Evolutionary conservation across 768 basidiomycete genomes (phyloP), one percentile per base, ranked within the genome.

Genomic region (Gymnopilus dilepis): DNA sequence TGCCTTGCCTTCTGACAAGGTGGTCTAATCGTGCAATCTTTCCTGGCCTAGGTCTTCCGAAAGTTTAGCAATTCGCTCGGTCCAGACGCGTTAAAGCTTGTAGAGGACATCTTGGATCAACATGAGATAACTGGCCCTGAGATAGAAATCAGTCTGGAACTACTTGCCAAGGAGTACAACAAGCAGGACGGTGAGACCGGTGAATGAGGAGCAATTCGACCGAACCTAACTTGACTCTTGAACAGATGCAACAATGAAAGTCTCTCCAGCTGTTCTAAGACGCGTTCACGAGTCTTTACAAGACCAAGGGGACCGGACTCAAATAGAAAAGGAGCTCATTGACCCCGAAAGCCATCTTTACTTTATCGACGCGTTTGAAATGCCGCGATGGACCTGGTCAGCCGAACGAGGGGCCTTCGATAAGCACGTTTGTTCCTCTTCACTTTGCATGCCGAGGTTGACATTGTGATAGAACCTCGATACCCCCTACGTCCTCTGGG

Each of bases 331-430:
- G 40, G 89, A 91, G 43, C 72, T 84, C 7, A 79, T 95, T 24
- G 93, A 95, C 65, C 88, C 91, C 6, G 89, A 94, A 31, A 87
- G 82, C 41, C 92, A 97, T 71, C 76, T 99, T 28, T 86, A 87
- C 68, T 80, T 98, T 65, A 79, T 99, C 30, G 87, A 97, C 72
- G 90, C 97, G 9, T 97, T 95, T 68, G 95, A 97, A 54, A 98
- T 99, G 95, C 97, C 97, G 0, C 77, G 88, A 12, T 95, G 95
- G 89, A 84, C 90, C 68, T 99, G 94, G 88, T 94, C 95, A 15
- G 77, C 82, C 30, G 92, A 96, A 69, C 80, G 91, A 60, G 90
- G 90, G 47, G 89, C 91, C 1, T 99, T 98, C 69, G 94, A 94
- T 60, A 91, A 86, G 96, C 97, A 70, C 45, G 84, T 55, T 21